phyloP scores from a whole-genome alignment of 192 early-diverging fungal genomes.

The Coemansia reversa region DNA sequence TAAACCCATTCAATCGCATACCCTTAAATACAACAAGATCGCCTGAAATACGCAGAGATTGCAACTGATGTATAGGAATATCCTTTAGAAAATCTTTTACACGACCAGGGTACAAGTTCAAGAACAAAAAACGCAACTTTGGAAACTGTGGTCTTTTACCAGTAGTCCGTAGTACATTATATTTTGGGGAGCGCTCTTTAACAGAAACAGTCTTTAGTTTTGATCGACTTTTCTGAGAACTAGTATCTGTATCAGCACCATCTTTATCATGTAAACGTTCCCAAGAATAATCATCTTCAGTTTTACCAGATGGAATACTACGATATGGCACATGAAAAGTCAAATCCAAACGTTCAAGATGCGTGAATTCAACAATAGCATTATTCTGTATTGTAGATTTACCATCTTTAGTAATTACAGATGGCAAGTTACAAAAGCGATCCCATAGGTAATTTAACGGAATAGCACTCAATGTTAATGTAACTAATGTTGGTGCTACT shows the following conservation, averaged over 20 bases:
- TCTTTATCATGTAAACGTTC: slow-evolving; percentile 23
- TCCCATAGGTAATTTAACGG: slow-evolving; percentile 44
- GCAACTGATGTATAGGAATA: slow-evolving; percentile 25
- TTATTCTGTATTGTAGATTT: background rate
- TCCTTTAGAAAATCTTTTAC: slow-evolving; percentile 31
- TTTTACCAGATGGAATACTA: slow-evolving; percentile 31
- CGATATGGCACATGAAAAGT: slow-evolving; percentile 42
- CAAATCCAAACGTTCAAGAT: slow-evolving; percentile 23
- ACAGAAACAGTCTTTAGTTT: slow-evolving; percentile 34
- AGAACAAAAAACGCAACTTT: slow-evolving; percentile 22
- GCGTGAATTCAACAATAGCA: slow-evolving; percentile 16
- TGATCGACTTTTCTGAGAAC: background rate
- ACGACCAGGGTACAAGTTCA: slow-evolving; percentile 37
- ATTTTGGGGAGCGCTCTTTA: slow-evolving; percentile 36
- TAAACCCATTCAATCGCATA: slow-evolving; percentile 19
- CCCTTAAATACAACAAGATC: slow-evolving; percentile 41
- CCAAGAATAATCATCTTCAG: slow-evolving; percentile 35
- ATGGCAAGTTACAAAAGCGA: slow-evolving; percentile 22
- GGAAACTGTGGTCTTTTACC: slow-evolving; percentile 36
- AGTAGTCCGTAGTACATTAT: slow-evolving; percentile 21
- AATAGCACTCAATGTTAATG: slow-evolving; percentile 29
- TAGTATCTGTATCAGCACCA: background rate
- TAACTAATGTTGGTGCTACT: slow-evolving; percentile 19
- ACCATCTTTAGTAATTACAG: background rate
- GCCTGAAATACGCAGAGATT: slow-evolving; percentile 26